Evolutionary conservation across 495 filamentous ascomycete genomes (phyloP).

Genomic region (Penicillium bialowiezense): DNA sequence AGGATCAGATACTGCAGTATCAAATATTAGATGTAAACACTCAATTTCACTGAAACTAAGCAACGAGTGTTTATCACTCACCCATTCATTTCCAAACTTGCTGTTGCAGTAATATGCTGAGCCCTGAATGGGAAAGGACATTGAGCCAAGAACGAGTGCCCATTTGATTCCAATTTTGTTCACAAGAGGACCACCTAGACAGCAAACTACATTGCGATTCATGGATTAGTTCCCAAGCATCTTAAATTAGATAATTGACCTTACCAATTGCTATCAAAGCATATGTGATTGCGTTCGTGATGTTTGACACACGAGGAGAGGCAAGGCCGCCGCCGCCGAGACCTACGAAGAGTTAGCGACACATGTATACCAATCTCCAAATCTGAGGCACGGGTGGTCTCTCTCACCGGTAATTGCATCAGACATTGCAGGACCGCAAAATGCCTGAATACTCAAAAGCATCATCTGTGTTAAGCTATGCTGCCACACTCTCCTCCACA

Average conservation of each 20-base stretch:
- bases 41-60: background rate
- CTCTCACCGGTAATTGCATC: slow-evolving; percentile 28
- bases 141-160: slow-evolving; percentile 26
- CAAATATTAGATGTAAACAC: background rate
- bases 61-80: slow-evolving; percentile 2
- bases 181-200: slow-evolving; percentile 27
- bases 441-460: slow-evolving; percentile 20
- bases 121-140: slow-evolving; percentile 31
- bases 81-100: slow-evolving; percentile 32
- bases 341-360: slow-evolving; percentile 14
- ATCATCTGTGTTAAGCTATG: slow-evolving; percentile 35
- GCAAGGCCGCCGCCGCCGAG: slow-evolving; percentile 33
- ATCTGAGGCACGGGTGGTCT: too few relatives aligned
- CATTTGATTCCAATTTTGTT: slow-evolving; percentile 35
- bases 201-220: slow-evolving; percentile 12
- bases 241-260: background rate
- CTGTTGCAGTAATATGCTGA: slow-evolving; percentile 34
- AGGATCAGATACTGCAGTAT: slow-evolving; percentile 25
- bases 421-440: slow-evolving; percentile 18
- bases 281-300: slow-evolving; percentile 25
- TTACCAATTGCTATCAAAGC: slow-evolving; percentile 24
- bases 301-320: slow-evolving; percentile 26
- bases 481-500: slow-evolving; percentile 29
- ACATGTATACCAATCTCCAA: background rate
- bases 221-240: background rate